phyloP scores from a whole-genome alignment of 352 stramenopile species.

The Pythium chondricola region DNA sequence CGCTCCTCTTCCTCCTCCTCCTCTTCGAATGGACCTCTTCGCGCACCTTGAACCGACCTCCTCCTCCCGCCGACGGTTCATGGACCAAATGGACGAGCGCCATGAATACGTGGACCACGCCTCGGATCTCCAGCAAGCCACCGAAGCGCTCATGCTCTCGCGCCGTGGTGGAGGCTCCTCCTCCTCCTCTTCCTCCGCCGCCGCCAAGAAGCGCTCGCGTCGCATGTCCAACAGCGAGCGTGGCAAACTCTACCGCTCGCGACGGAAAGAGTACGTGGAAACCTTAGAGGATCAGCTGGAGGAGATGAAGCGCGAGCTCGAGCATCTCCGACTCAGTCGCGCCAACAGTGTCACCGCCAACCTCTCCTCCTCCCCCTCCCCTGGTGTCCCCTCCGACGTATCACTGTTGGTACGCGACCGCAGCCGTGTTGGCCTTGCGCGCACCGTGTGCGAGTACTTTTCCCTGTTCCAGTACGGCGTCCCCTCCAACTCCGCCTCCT shows the following conservation, averaged over 20 bases:
- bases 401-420: conserved; percentile 15
- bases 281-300: conserved; percentile 28
- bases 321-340: conserved; percentile 24
- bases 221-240: conserved; percentile 60
- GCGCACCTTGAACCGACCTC: conserved; percentile 3
- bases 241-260: conserved; percentile 54
- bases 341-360: conserved; percentile 15
- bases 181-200: background rate
- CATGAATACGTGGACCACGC: conserved; percentile 1
- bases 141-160: too few species aligned
- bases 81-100: background rate
- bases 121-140: background rate
- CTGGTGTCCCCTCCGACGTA: conserved; percentile 2
- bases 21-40: conserved; percentile 4
- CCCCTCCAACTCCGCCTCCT: too few species aligned
- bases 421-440: conserved; percentile 16
- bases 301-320: conserved; percentile 43
- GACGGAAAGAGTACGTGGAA: conserved; percentile 40
- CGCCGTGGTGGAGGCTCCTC: background rate
- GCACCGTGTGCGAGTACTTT: conserved; percentile 49
- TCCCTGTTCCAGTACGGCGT: conserved; percentile 37
- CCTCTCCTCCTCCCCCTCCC: conserved; percentile 6
- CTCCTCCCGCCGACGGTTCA: background rate
- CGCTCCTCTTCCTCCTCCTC: background rate
- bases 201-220: conserved; percentile 14